phyloP scores from a whole-genome alignment of 768 basidiomycete species.

The Tephrocybe rancida region DNA sequence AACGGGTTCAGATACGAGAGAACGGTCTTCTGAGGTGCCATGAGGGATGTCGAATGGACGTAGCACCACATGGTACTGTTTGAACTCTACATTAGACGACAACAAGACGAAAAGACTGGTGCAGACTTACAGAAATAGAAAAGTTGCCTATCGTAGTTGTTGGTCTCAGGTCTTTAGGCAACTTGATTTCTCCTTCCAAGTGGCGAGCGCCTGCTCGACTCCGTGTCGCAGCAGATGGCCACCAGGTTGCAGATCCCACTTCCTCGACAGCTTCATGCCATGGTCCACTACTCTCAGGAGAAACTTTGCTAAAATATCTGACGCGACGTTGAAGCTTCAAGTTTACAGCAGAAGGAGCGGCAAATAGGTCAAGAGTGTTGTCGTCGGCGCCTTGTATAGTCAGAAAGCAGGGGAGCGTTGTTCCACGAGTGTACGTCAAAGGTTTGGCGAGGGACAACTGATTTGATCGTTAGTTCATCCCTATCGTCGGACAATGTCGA shows the following conservation, averaged over 20 bases:
- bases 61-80: slow-evolving; percentile 50
- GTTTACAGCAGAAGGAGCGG: slow-evolving; percentile 38
- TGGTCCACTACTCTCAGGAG: slow-evolving; percentile 36
- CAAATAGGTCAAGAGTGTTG: slow-evolving; percentile 42
- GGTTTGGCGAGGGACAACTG: slow-evolving; percentile 51
- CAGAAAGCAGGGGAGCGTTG: slow-evolving; percentile 47
- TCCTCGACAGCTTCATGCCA: slow-evolving; percentile 50
- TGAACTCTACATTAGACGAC: slow-evolving; percentile 4
- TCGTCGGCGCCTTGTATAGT: slow-evolving; percentile 41
- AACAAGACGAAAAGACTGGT: neutral
- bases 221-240: slow-evolving; percentile 39
- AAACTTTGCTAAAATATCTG: slow-evolving; percentile 41
- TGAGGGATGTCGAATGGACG: slow-evolving; percentile 44
- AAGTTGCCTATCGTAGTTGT: slow-evolving; percentile 53
- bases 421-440: slow-evolving; percentile 52
- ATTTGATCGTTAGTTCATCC: neutral
- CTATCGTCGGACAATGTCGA: neutral
- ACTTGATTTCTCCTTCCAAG: slow-evolving; percentile 54
- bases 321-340: slow-evolving; percentile 43
- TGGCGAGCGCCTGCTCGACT: slow-evolving; percentile 36
- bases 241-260: slow-evolving; percentile 47
- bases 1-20: slow-evolving; percentile 50
- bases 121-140: slow-evolving; percentile 47
- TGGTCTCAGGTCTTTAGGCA: slow-evolving; percentile 53
- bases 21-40: slow-evolving; percentile 37